phyloP scores from a whole-genome alignment of 257 asterid genomes.

The Scutellaria barbata region DNA sequence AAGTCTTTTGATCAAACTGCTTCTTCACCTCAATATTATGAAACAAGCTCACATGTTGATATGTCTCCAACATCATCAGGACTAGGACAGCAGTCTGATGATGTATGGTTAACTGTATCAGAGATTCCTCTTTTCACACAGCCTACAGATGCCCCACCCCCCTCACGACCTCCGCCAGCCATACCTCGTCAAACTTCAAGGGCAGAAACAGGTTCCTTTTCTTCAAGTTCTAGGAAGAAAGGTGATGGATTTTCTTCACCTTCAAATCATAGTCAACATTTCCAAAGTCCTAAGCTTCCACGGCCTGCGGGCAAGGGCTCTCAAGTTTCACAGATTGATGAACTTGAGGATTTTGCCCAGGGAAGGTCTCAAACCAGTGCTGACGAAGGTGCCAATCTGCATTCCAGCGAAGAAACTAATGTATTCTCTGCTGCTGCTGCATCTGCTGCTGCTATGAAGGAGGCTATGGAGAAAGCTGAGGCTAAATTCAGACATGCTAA shows the following conservation, averaged over 20 bases:
- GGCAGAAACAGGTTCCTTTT: conserved; percentile 53
- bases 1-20: conserved; percentile 60
- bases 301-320: conserved; percentile 56
- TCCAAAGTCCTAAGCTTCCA: conserved; percentile 59
- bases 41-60: conserved; percentile 51
- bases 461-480: conserved; percentile 98
- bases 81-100: conserved; percentile 60
- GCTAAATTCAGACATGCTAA: conserved; percentile 95
- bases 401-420: conserved; percentile 61
- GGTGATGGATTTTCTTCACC: conserved; percentile 62
- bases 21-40: conserved; percentile 68
- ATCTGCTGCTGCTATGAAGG: conserved; percentile 99
- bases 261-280: conserved; percentile 49
- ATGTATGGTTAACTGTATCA: conserved; percentile 84
- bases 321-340: conserved; percentile 79
- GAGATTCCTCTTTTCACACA: conserved; percentile 94
- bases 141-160: conserved; percentile 93
- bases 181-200: conserved; percentile 65
- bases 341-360: conserved; percentile 86
- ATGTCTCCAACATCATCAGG: conserved; percentile 62
- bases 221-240: conserved; percentile 65
- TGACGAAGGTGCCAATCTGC: conserved; percentile 54
- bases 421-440: conserved; percentile 86
- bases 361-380: conserved; percentile 59
- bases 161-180: conserved; percentile 96